phyloP scores from a whole-genome alignment of 106 monocot genomes.

The Chionographis japonica region DNA sequence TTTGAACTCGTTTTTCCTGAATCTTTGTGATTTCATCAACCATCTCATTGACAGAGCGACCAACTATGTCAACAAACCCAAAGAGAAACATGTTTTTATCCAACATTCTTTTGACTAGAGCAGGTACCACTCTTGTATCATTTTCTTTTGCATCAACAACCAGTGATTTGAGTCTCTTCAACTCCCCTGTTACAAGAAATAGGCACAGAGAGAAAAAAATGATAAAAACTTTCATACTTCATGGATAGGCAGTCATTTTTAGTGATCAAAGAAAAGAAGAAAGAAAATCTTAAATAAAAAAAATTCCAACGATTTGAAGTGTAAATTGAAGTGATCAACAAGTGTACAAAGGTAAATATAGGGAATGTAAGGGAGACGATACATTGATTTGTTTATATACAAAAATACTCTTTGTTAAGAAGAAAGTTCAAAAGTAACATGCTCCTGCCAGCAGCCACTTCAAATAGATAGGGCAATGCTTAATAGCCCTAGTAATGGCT shows the following conservation, averaged over 20 bases:
- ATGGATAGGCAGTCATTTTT: not conserved
- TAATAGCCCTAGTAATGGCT: too few relatives aligned
- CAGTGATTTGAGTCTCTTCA: slow-evolving; percentile 61
- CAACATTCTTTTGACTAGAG: slow-evolving; percentile 85
- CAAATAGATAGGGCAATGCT: too few relatives aligned
- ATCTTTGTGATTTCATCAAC: slow-evolving; percentile 46
- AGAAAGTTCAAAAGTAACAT: too few relatives aligned
- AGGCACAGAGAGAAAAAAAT: not conserved
- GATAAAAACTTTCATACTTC: not conserved
- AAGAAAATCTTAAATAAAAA: not conserved
- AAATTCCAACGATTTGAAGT: too few relatives aligned
- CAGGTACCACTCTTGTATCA: slow-evolving; percentile 36
- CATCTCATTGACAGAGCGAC: slow-evolving; percentile 30
- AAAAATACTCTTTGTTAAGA: too few relatives aligned
- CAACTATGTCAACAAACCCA: slow-evolving; percentile 62
- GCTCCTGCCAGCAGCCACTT: too few relatives aligned
- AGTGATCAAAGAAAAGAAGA: not conserved
- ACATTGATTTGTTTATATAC: too few relatives aligned
- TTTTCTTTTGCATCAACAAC: slow-evolving; percentile 72
- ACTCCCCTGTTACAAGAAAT: slow-evolving; percentile 44
- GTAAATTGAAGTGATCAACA: too few relatives aligned
- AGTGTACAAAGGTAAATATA: too few relatives aligned
- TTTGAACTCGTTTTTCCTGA: slow-evolving; percentile 53
- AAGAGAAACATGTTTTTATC: slow-evolving; percentile 60
- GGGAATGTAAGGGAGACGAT: too few relatives aligned